Evolutionary conservation across 495 filamentous ascomycete species (phyloP).

Genomic region (Lasiosphaeriaceae sp.): DNA sequence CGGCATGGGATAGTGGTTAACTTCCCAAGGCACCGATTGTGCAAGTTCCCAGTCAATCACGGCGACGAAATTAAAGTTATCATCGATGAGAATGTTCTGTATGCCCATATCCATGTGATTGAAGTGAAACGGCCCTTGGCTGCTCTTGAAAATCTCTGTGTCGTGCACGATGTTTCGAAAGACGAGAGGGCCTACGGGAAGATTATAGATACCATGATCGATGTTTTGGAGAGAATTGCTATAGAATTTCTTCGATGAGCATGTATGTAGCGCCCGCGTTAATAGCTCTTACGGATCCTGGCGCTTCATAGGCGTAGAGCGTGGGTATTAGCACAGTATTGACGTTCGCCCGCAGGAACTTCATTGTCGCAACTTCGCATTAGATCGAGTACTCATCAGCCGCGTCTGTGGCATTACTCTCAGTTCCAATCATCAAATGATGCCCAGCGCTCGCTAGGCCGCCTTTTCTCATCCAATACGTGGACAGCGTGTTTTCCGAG

Average conservation of each 20-base stretch:
- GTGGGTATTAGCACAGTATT: slow-evolving; percentile 8
- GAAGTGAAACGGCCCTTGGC: too few relatives aligned
- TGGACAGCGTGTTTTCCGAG: too few relatives aligned
- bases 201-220: too few relatives aligned
- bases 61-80: slow-evolving; percentile 23
- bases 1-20: slow-evolving; percentile 26
- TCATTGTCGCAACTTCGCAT: slow-evolving; percentile 28
- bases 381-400: slow-evolving; percentile 14
- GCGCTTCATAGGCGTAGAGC: slow-evolving; percentile 23
- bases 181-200: too few relatives aligned
- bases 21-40: slow-evolving; percentile 22
- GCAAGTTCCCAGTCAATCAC: slow-evolving; percentile 34
- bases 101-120: too few relatives aligned
- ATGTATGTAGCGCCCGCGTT: slow-evolving; percentile 26
- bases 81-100: slow-evolving; percentile 30
- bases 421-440: background rate
- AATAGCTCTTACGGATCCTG: slow-evolving; percentile 14
- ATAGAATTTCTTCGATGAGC: slow-evolving; percentile 31
- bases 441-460: background rate
- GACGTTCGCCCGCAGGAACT: slow-evolving; percentile 16
- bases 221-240: slow-evolving; percentile 14
- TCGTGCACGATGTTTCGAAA: too few relatives aligned
- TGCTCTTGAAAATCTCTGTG: too few relatives aligned
- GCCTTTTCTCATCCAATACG: too few relatives aligned
- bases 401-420: slow-evolving; percentile 8